Conservation (phyloP, 805 yeast species). For the Candida germanica region DNA sequence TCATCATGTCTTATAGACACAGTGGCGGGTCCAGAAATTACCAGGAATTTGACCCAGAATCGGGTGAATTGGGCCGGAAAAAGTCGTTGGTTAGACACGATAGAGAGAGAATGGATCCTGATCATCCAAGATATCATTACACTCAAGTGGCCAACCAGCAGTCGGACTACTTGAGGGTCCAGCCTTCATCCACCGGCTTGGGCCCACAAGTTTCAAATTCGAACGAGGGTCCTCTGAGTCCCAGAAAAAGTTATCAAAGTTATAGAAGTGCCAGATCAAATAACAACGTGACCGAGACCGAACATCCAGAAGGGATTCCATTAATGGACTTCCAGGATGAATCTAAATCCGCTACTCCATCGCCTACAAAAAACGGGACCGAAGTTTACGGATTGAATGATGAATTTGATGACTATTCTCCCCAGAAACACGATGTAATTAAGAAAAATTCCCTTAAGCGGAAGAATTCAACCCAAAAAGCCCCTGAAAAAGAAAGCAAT, state of each 20-base stretch:
- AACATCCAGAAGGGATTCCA: constrained; percentile 40
- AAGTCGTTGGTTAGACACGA: constrained; percentile 83
- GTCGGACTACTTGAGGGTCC: constrained; percentile 56
- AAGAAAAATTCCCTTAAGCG: constrained; percentile 8
- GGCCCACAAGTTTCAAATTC: constrained; percentile 42
- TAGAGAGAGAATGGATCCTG: constrained; percentile 62
- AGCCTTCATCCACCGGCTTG: constrained; percentile 49
- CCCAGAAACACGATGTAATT: constrained; percentile 26
- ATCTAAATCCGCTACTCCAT: constrained; percentile 4
- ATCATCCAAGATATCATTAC: constrained; percentile 76
- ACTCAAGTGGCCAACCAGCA: constrained; percentile 70
- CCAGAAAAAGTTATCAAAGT: constrained; percentile 12
- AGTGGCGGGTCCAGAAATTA: constrained; percentile 20
- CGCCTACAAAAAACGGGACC: constrained; percentile 34
- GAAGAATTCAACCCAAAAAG: constrained; percentile 12
- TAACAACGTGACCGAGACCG: not conserved
- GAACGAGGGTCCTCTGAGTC: constrained; percentile 4
- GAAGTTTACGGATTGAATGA: constrained; percentile 62
- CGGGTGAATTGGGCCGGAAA: constrained; percentile 47
- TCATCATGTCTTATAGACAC: constrained; percentile 34
- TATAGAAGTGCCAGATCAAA: constrained; percentile 6
- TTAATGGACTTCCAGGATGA: constrained; percentile 35
- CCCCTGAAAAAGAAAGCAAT: constrained; percentile 18
- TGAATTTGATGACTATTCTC: constrained; percentile 35
- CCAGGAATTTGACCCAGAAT: constrained; percentile 41